phyloP scores from a whole-genome alignment of 2,329 filamentous ascomycete species.

The Hymenoscyphus albidus region DNA sequence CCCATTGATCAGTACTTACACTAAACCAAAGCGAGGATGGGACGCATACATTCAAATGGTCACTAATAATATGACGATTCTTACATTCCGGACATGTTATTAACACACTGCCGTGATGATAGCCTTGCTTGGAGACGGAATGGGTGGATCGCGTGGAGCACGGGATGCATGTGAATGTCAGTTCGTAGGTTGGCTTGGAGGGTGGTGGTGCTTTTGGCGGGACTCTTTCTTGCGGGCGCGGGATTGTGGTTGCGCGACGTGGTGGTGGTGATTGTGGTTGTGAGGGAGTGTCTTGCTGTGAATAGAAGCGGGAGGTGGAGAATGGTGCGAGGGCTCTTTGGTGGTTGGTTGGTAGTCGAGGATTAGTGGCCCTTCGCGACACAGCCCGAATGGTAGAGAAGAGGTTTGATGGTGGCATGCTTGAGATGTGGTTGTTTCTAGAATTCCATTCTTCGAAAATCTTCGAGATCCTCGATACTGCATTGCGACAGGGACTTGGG shows the following conservation, averaged over 20 bases:
- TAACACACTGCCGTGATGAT: constrained; percentile 84
- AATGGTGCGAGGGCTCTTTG: constrained; percentile 6
- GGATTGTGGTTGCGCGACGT: not conserved
- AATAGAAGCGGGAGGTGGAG: constrained; percentile 1
- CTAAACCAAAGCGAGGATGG: not conserved
- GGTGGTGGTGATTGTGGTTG: not conserved
- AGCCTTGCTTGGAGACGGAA: constrained; percentile 86
- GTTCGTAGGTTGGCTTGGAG: constrained; percentile 65
- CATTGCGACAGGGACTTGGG: too few relatives aligned
- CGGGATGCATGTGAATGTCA: constrained; percentile 90
- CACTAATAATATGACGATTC: constrained; percentile 85
- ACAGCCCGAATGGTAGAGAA: constrained; percentile 8
- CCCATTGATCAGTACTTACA: not conserved
- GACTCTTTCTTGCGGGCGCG: not conserved
- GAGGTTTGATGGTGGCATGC: constrained; percentile 10
- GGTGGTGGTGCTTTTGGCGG: constrained; percentile 4
- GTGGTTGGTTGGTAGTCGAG: not conserved
- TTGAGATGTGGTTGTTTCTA: constrained; percentile 1
- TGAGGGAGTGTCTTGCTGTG: not conserved
- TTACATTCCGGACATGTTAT: constrained; percentile 85
- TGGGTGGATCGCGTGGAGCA: constrained; percentile 80
- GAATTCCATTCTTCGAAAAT: not conserved
- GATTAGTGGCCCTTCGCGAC: not conserved
- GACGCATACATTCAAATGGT: constrained; percentile 65
- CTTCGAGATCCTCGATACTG: not conserved